Evolutionary conservation across 441 rosid species (phyloP).

Genomic region (Bocquillonia castaneifolia): DNA sequence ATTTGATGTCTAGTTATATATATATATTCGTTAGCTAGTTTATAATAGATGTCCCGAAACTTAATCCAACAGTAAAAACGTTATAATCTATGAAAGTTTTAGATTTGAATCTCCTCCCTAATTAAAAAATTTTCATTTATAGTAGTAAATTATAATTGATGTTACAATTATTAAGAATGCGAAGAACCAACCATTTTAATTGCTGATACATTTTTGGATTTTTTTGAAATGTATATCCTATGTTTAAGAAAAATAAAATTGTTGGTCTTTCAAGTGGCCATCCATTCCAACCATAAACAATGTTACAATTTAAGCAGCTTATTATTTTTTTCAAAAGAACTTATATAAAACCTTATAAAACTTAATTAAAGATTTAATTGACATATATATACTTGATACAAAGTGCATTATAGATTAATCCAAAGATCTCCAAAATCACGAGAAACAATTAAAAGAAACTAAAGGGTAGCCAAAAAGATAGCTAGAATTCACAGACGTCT

Average conservation of each 20-base stretch:
- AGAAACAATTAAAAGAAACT: neutral
- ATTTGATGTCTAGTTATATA: too few species aligned
- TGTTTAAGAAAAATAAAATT: neutral
- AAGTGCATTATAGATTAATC: neutral
- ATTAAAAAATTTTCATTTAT: too few species aligned
- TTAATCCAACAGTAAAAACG: too few species aligned
- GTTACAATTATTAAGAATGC: neutral
- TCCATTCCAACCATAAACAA: neutral
- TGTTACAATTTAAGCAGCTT: neutral
- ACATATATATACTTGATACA: too few species aligned
- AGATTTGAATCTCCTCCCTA: too few species aligned
- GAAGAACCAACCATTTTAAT: neutral
- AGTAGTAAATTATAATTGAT: too few species aligned
- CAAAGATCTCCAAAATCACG: neutral
- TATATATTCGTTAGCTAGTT: too few species aligned
- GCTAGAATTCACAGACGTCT: slow-evolving; percentile 20
- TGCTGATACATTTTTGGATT: neutral
- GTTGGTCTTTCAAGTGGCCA: neutral
- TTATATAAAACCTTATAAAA: too few species aligned
- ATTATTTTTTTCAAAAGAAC: too few species aligned
- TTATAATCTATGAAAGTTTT: too few species aligned
- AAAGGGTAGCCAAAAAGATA: neutral
- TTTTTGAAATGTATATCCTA: neutral
- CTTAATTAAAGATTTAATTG: too few species aligned
- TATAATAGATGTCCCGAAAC: too few species aligned